Percentiles rank a stretch among this genome's conserved stretches.
These are phyloP conservation scores for Ganoderma lingzhi DNA, from an alignment of 1,284 basidiomycete species.

Conservation along the genomic window DNA sequence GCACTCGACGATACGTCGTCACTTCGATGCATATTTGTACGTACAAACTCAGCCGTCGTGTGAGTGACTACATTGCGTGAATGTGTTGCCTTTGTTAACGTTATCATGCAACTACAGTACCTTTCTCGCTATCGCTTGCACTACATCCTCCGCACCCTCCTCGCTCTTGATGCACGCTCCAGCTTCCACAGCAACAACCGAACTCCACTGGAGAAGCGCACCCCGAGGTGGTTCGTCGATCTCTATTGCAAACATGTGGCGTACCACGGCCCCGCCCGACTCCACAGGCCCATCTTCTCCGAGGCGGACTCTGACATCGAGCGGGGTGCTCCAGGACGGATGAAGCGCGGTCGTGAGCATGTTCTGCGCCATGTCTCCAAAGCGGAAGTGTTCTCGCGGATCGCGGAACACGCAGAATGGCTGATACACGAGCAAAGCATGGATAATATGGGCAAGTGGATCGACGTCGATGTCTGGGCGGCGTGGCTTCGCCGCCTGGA, in stretches of 20 bases:
- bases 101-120: slow-evolving; percentile 39
- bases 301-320: slow-evolving; percentile 45
- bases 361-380: slow-evolving; percentile 50
- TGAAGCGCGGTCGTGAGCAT: slow-evolving; percentile 26
- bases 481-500: slow-evolving; percentile 48
- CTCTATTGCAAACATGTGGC: slow-evolving; percentile 44
- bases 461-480: slow-evolving; percentile 55
- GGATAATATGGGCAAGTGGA: slow-evolving; percentile 38
- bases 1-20: slow-evolving; percentile 50
- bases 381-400: slow-evolving; percentile 52
- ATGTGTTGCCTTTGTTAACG: too few species aligned
- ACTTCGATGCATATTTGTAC: slow-evolving; percentile 53
- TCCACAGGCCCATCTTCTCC: slow-evolving; percentile 44
- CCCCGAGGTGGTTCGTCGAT: slow-evolving; percentile 57
- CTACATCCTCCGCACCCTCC: slow-evolving; percentile 38
- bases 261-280: slow-evolving; percentile 36
- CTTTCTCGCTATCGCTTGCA: slow-evolving; percentile 45
- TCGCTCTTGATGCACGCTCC: slow-evolving; percentile 39
- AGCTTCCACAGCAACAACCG: slow-evolving; percentile 22
- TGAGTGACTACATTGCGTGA: slow-evolving; percentile 1
- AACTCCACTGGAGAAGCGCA: slow-evolving; percentile 46
- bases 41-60: slow-evolving; percentile 51
- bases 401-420: slow-evolving; percentile 62
- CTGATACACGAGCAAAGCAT: slow-evolving; percentile 49
- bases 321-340: slow-evolving; percentile 37